A percentile compares a stretch with the other conserved stretches of the same genome.
Evolutionary conservation across 768 basidiomycete species (phyloP).

Genomic region (Amyloporia xantha): DNA sequence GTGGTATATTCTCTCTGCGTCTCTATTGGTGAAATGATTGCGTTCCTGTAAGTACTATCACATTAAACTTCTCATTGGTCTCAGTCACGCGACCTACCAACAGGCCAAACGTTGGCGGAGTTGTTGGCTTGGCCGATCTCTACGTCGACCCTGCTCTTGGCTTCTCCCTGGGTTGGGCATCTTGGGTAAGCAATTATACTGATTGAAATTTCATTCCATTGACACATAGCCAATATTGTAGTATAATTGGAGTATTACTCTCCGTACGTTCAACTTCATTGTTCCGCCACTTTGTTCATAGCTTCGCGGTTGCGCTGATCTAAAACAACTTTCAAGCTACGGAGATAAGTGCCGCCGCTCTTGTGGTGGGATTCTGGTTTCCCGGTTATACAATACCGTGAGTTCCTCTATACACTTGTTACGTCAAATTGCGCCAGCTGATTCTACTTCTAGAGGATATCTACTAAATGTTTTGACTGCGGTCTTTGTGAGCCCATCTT

Average conservation of each 20-base stretch:
- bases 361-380: constrained; percentile 44
- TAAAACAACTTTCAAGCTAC: constrained; percentile 23
- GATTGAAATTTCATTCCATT: too few species aligned
- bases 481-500: neutral
- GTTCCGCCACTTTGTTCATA: constrained; percentile 28
- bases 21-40: constrained; percentile 34
- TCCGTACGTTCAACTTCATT: constrained; percentile 16
- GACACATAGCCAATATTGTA: constrained; percentile 8
- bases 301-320: neutral
- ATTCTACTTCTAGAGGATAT: too few species aligned
- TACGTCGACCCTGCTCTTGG: constrained; percentile 45
- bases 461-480: neutral
- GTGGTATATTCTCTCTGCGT: constrained; percentile 28
- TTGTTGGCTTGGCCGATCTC: constrained; percentile 38
- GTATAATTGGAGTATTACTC: constrained; percentile 24
- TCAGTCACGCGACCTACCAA: neutral
- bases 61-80: neutral
- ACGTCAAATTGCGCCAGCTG: too few species aligned
- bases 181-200: constrained; percentile 38
- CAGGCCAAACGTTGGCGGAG: constrained; percentile 24
- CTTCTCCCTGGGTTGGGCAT: constrained; percentile 42
- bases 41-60: constrained; percentile 14
- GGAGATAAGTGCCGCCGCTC: constrained; percentile 47
- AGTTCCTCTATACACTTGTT: too few species aligned
- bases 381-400: too few species aligned